Conservation (phyloP, 805 yeast species). For the Saccharomycopsis sp. region DNA sequence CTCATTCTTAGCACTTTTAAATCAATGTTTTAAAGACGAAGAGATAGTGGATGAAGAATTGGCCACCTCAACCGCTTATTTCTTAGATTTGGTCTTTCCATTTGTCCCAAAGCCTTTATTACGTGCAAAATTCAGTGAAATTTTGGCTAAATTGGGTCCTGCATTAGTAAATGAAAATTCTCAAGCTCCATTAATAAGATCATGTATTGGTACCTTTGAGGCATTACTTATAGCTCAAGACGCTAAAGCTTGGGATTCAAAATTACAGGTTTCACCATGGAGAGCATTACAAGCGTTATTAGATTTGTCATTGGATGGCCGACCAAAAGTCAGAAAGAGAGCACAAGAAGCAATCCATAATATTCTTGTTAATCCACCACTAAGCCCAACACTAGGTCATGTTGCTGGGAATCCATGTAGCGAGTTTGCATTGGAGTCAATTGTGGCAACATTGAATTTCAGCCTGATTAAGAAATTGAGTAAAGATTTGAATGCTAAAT, state of each 20-base stretch:
- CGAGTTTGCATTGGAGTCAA: constrained; percentile 53
- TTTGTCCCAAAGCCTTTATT: constrained; percentile 63
- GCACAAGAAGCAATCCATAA: constrained; percentile 81
- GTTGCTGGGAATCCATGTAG: constrained; percentile 68
- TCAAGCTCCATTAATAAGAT: constrained; percentile 74
- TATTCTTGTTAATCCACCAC: constrained; percentile 57
- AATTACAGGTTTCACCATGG: constrained; percentile 52
- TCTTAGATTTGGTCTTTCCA: constrained; percentile 74
- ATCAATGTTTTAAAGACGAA: constrained; percentile 54
- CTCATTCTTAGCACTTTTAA: constrained; percentile 73
- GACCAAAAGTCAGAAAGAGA: constrained; percentile 94
- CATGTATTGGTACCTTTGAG: constrained; percentile 83
- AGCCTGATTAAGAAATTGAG: constrained; percentile 28
- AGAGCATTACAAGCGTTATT: constrained; percentile 75
- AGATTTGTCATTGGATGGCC: constrained; percentile 72
- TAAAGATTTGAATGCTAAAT: constrained; percentile 30
- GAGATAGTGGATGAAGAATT: constrained; percentile 50
- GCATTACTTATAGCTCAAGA: constrained; percentile 75
- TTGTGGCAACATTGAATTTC: constrained; percentile 38
- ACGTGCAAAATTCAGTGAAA: constrained; percentile 67
- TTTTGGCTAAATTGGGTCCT: constrained; percentile 75
- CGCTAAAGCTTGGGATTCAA: constrained; percentile 63
- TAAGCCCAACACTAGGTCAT: constrained; percentile 72
- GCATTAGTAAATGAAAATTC: constrained; percentile 61
- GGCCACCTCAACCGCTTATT: constrained; percentile 71